Percentiles rank a stretch among this genome's conserved stretches.
Conservation (phyloP, 2,329 filamentous ascomycete species). For the Botrytis aclada region DNA sequence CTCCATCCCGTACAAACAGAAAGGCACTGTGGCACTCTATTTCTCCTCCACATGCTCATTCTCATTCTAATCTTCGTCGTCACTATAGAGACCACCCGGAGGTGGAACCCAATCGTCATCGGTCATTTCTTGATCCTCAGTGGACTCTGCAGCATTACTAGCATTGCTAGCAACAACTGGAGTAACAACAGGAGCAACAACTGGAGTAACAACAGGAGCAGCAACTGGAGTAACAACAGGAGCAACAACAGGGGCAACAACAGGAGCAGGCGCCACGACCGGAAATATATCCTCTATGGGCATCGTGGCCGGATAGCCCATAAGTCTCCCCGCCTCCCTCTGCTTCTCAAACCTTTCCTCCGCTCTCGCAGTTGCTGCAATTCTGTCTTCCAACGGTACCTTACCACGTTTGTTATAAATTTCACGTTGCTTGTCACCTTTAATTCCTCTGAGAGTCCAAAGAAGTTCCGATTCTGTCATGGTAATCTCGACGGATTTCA, state of each 20-base stretch:
- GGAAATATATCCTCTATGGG: not conserved
- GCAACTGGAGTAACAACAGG: too few relatives aligned
- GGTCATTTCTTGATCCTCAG: not conserved
- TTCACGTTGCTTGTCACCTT: too few relatives aligned
- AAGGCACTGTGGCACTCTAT: not conserved
- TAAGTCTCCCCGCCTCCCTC: too few relatives aligned
- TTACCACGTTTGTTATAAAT: too few relatives aligned
- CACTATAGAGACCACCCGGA: not conserved
- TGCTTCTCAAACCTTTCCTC: too few relatives aligned
- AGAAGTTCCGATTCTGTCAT: too few relatives aligned
- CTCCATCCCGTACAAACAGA: too few relatives aligned
- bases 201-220: not conserved
- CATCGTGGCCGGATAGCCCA: not conserved
- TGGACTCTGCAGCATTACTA: not conserved
- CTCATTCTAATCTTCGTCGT: not conserved
- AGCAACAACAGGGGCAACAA: too few relatives aligned
- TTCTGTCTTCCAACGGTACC: too few relatives aligned
- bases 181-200: not conserved
- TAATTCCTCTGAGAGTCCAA: too few relatives aligned
- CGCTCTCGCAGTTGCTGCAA: too few relatives aligned
- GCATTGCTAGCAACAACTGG: not conserved
- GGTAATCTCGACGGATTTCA: too few relatives aligned
- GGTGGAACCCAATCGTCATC: not conserved
- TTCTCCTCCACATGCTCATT: not conserved
- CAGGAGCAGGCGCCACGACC: not conserved